Conservation (phyloP, 2,329 filamentous ascomycete species). For the Colletotrichum euphorbiae region DNA sequence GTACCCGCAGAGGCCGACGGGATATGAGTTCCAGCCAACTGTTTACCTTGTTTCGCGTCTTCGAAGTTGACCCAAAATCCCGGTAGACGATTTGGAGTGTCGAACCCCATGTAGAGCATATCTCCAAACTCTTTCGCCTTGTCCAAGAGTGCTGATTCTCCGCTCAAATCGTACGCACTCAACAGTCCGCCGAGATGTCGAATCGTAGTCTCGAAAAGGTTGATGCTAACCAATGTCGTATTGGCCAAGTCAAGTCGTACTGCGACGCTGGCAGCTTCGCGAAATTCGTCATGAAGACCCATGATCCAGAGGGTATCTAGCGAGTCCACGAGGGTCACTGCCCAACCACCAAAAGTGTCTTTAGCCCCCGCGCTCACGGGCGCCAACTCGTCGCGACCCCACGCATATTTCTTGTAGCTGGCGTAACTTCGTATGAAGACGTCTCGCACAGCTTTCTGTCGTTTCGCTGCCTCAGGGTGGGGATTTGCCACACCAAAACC, state of each 20-base stretch:
- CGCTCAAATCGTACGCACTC: conserved; percentile 76
- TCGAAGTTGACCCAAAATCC: conserved; percentile 38
- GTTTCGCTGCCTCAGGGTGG: conserved; percentile 10
- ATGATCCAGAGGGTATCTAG: conserved; percentile 67
- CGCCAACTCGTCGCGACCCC: conserved; percentile 58
- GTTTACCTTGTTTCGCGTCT: conserved; percentile 19
- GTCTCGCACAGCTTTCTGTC: conserved; percentile 48
- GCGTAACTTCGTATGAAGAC: conserved; percentile 53
- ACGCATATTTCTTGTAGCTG: conserved; percentile 57
- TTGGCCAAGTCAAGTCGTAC: conserved; percentile 64
- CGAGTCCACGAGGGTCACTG: conserved; percentile 58
- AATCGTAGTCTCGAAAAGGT: conserved; percentile 78
- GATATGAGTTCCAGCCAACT: conserved; percentile 44
- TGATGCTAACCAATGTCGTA: conserved; percentile 58
- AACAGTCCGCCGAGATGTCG: conserved; percentile 77
- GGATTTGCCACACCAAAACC: conserved; percentile 55
- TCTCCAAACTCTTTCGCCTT: conserved; percentile 74
- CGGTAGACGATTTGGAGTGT: conserved; percentile 76
- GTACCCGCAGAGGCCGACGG: conserved; percentile 67
- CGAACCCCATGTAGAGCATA: conserved; percentile 73
- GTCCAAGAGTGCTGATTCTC: conserved; percentile 63
- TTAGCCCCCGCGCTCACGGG: conserved; percentile 54
- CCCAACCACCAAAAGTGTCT: conserved; percentile 61
- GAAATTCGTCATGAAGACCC: conserved; percentile 63
- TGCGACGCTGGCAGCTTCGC: conserved; percentile 57